These are phyloP conservation scores for Musa itinerans DNA, from an alignment of 176 grass and related monocot species.

Conservation along the genomic window DNA sequence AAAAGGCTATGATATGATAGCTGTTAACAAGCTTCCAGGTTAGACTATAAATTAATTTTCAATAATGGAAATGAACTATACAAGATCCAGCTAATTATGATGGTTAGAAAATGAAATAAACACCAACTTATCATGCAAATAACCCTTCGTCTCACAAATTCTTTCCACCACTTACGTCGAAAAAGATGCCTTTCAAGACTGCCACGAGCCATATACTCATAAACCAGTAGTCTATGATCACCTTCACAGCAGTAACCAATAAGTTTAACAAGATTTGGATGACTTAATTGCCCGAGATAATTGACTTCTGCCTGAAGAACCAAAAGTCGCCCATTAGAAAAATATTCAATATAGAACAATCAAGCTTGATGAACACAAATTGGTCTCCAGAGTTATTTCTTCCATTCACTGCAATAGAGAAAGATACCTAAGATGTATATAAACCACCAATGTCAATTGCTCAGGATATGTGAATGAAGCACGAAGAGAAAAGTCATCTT, in stretches of 20 bases:
- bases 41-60: too few relatives aligned
- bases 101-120: too few relatives aligned
- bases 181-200: conserved; percentile 17
- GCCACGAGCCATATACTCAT: conserved; percentile 14
- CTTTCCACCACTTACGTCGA: background rate
- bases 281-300: conserved; percentile 14
- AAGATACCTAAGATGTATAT: background rate
- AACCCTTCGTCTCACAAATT: background rate
- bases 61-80: background rate
- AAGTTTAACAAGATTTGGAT: conserved; percentile 17
- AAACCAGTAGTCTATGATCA: conserved; percentile 3
- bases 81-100: background rate
- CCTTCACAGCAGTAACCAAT: conserved; percentile 16
- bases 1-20: too few relatives aligned
- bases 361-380: background rate
- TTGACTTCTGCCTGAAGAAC: conserved; percentile 16
- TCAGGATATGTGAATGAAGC: background rate
- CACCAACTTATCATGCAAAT: background rate
- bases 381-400: background rate
- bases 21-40: too few relatives aligned
- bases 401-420: background rate
- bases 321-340: background rate
- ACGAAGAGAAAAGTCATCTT: background rate
- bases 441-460: background rate
- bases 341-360: background rate